A percentile compares a stretch with the other conserved stretches of the same genome.
These are phyloP conservation scores for Saturnispora galanensis DNA, from an alignment of 805 yeast genomes.

Conservation along the genomic window DNA sequence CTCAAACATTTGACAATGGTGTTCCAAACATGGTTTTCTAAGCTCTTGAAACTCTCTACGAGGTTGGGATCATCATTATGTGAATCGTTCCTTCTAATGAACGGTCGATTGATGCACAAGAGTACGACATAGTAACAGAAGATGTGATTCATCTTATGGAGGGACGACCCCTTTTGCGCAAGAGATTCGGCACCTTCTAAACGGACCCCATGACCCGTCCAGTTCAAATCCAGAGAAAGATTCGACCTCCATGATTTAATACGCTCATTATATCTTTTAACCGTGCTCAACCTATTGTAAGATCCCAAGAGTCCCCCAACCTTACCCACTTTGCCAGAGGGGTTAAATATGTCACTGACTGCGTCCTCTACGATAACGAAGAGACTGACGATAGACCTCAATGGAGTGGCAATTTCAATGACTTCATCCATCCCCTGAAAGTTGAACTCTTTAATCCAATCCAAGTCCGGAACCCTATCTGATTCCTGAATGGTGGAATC, in stretches of 20 bases:
- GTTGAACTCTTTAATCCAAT: slow-evolving; percentile 51
- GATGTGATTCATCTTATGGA: slow-evolving; percentile 40
- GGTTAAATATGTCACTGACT: slow-evolving; percentile 34
- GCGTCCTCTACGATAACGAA: slow-evolving; percentile 36
- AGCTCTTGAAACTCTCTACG: slow-evolving; percentile 25
- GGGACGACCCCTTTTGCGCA: slow-evolving; percentile 37
- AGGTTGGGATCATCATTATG: background rate
- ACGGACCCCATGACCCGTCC: slow-evolving; percentile 31
- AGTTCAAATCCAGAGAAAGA: slow-evolving; percentile 39
- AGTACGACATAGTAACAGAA: slow-evolving; percentile 50
- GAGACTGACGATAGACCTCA: slow-evolving; percentile 33
- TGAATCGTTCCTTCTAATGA: slow-evolving; percentile 18
- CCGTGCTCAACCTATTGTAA: background rate
- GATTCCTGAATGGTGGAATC: slow-evolving; percentile 55
- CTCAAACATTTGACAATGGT: slow-evolving; percentile 33
- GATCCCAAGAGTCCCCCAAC: background rate
- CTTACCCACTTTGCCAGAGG: background rate
- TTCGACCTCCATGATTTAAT: slow-evolving; percentile 36
- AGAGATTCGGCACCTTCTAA: slow-evolving; percentile 17
- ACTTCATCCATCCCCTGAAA: slow-evolving; percentile 24
- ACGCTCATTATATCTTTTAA: slow-evolving; percentile 6
- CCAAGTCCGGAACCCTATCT: slow-evolving; percentile 49
- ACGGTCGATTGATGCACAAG: slow-evolving; percentile 53
- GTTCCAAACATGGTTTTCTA: slow-evolving; percentile 6
- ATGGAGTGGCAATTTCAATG: slow-evolving; percentile 33